Percentiles rank a stretch among this genome's conserved stretches.
These are phyloP conservation scores for Diaporthe ampelina DNA, from an alignment of 2,329 filamentous ascomycete species.

Conservation along the genomic window DNA sequence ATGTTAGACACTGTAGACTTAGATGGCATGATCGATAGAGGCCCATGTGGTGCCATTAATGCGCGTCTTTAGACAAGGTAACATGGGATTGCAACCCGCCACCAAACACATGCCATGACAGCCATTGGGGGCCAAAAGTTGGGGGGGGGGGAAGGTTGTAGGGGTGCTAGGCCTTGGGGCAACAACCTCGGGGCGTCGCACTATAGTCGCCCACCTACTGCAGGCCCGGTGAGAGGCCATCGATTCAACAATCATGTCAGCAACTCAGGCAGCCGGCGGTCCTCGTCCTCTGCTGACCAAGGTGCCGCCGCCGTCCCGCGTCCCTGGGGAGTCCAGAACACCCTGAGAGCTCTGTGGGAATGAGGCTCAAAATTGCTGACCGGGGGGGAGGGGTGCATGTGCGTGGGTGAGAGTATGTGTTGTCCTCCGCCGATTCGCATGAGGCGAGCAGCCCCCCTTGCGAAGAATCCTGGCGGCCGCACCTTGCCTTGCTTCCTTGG, in stretches of 20 bases:
- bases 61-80: neutral
- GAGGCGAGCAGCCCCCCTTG: slow-evolving; percentile 12
- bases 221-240: neutral
- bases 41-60: neutral
- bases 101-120: slow-evolving; percentile 10
- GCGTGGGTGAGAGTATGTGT: neutral
- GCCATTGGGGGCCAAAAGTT: slow-evolving; percentile 33
- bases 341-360: slow-evolving; percentile 40
- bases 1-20: slow-evolving; percentile 20
- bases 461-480: slow-evolving; percentile 40
- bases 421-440: slow-evolving; percentile 7
- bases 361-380: slow-evolving; percentile 42
- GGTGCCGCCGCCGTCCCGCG: neutral
- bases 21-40: neutral
- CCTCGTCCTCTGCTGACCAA: slow-evolving; percentile 1
- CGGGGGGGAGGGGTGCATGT: slow-evolving; percentile 10
- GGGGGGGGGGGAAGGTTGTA: too few species aligned
- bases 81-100: slow-evolving; percentile 1
- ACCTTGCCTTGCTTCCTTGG: slow-evolving; percentile 35
- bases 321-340: slow-evolving; percentile 33
- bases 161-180: neutral
- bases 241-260: neutral
- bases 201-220: slow-evolving; percentile 7
- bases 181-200: slow-evolving; percentile 1
- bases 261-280: neutral